A percentile compares a stretch with the other conserved stretches of the same genome.
phyloP scores from a whole-genome alignment of 2,329 filamentous ascomycete genomes.

The Xylaria sp. region DNA sequence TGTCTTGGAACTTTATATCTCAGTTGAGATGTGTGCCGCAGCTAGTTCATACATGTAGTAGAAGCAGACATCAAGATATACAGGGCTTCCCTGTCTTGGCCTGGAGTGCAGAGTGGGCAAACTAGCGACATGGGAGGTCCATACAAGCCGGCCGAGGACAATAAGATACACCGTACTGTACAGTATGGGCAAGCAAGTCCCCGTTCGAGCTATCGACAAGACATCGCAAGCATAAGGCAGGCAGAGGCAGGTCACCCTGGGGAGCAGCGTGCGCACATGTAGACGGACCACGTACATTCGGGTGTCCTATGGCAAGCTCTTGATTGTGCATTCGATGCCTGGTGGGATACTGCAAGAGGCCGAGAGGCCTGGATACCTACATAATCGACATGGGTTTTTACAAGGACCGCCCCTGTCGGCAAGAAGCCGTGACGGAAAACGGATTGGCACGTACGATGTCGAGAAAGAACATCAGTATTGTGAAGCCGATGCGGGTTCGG shows the following conservation, averaged over 20 bases:
- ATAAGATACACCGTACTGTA: constrained; percentile 27
- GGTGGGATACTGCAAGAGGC: constrained; percentile 9
- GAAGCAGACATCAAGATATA: constrained; percentile 30
- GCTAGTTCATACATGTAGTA: no score
- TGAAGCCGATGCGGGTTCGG: constrained; percentile 20
- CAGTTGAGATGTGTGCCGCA: constrained; percentile 24
- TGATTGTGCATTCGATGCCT: constrained; percentile 9
- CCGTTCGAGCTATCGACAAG: constrained; percentile 31
- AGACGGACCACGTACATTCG: constrained; percentile 1
- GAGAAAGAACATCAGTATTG: constrained; percentile 13
- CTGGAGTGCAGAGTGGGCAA: constrained; percentile 33
- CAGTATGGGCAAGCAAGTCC: constrained; percentile 34
- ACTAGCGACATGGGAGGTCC: constrained; percentile 23
- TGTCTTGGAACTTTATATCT: constrained; percentile 36
- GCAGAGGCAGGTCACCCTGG: no score
- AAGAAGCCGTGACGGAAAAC: constrained; percentile 28
- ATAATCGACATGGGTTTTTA: constrained; percentile 21
- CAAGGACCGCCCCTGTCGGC: constrained; percentile 36
- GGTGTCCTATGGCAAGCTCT: constrained; percentile 18
- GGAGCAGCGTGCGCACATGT: constrained; percentile 24
- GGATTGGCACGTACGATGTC: constrained; percentile 26
- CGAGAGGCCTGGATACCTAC: constrained; percentile 21
- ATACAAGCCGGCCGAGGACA: constrained; percentile 26
- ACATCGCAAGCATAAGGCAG: constrained; percentile 23
- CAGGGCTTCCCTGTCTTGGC: constrained; percentile 35